Evolutionary conservation across 768 basidiomycete genomes (phyloP).

Genomic region (Trametes villosa): DNA sequence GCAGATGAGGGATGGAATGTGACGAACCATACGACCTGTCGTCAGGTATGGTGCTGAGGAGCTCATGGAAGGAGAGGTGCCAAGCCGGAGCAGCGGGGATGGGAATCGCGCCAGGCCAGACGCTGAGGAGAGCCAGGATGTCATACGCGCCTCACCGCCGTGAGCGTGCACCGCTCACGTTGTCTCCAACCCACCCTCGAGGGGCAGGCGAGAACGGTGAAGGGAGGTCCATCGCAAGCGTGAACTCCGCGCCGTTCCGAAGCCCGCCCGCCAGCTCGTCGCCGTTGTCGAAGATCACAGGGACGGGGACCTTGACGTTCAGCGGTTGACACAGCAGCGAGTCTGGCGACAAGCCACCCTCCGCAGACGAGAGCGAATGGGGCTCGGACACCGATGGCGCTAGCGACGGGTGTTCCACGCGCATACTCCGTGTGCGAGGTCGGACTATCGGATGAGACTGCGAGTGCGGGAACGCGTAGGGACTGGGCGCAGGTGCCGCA

Average conservation of each 20-base stretch:
- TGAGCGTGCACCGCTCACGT: background rate
- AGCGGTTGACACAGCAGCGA: slow-evolving; percentile 19
- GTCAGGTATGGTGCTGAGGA: background rate
- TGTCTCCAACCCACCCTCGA: slow-evolving; percentile 12
- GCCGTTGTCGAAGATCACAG: slow-evolving; percentile 22
- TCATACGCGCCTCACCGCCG: background rate
- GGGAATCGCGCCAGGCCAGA: too few relatives aligned
- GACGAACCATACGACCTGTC: background rate
- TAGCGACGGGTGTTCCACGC: slow-evolving; percentile 11
- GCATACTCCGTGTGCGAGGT: slow-evolving; percentile 33
- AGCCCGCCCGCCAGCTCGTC: slow-evolving; percentile 2
- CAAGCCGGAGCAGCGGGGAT: too few relatives aligned
- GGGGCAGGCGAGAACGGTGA: slow-evolving; percentile 11
- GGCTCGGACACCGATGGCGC: slow-evolving; percentile 8
- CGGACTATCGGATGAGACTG: slow-evolving; percentile 25
- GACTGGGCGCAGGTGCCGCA: background rate
- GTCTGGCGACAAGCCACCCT: slow-evolving; percentile 13
- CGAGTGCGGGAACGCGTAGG: slow-evolving; percentile 10
- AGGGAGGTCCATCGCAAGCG: slow-evolving; percentile 31
- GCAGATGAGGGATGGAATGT: background rate
- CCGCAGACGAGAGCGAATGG: slow-evolving; percentile 8
- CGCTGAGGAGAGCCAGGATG: too few relatives aligned
- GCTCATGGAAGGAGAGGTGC: too few relatives aligned
- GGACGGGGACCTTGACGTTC: slow-evolving; percentile 18
- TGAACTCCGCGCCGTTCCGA: slow-evolving; percentile 24